A percentile compares a stretch with the other conserved stretches of the same genome.
phyloP scores from a whole-genome alignment of 2,329 filamentous ascomycete species.

The Penicillium aurantiogriseum region DNA sequence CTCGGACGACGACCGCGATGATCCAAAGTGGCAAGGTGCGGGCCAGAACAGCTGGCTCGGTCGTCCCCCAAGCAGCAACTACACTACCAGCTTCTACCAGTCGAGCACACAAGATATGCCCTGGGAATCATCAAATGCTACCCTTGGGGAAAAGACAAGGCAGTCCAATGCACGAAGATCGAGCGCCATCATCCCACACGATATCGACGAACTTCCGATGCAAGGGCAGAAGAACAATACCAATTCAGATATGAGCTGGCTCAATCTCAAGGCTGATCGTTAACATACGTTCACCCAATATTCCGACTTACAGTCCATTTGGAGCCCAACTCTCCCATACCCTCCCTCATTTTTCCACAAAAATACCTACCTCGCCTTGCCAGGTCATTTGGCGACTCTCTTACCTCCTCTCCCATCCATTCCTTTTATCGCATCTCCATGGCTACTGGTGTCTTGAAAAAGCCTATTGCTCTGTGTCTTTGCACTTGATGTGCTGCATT shows the following conservation, averaged over 20 bases:
- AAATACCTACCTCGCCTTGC: not conserved
- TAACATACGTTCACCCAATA: conserved; percentile 7
- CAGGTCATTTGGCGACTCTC: not conserved
- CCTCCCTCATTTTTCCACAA: not conserved
- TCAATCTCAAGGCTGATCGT: conserved; percentile 39
- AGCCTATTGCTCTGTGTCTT: conserved; percentile 5
- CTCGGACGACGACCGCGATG: conserved; percentile 38
- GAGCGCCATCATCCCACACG: conserved; percentile 35
- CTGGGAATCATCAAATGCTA: conserved; percentile 13
- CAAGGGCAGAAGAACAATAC: conserved; percentile 22
- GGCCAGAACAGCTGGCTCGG: conserved; percentile 32
- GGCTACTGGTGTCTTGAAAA: conserved; percentile 16
- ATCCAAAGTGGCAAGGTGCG: conserved; percentile 26
- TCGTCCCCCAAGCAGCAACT: conserved; percentile 43
- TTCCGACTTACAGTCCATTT: not conserved
- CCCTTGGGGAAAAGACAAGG: conserved; percentile 18
- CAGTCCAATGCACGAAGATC: conserved; percentile 29
- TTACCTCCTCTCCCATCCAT: not conserved
- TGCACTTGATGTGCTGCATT: conserved; percentile 14
- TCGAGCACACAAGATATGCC: conserved; percentile 25
- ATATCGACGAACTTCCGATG: conserved; percentile 24
- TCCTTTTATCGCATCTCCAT: conserved; percentile 15
- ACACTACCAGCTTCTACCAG: conserved; percentile 42
- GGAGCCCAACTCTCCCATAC: not conserved
- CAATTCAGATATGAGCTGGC: conserved; percentile 47